Conservation (phyloP, 495 filamentous ascomycete species). For the Lepraria neglecta region DNA sequence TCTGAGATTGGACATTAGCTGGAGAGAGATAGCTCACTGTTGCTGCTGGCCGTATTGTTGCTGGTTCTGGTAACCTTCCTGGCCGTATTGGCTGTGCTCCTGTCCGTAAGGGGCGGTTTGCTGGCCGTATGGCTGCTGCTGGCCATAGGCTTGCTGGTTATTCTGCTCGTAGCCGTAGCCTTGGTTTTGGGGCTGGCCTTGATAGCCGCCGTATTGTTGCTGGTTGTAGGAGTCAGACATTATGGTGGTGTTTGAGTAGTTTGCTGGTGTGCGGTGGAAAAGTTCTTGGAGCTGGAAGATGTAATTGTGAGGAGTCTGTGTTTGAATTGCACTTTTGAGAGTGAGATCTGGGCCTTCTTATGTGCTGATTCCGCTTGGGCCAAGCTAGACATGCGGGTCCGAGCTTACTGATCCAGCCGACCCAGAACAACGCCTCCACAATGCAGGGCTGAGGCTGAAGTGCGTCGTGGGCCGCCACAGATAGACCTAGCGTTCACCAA, state of each 20-base stretch:
- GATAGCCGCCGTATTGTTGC: constrained; percentile 30
- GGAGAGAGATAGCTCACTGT: constrained; percentile 17
- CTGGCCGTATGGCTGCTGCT: constrained; percentile 32
- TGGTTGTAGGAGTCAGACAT: constrained; percentile 49
- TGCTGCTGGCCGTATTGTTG: constrained; percentile 25
- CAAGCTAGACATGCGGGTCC: constrained; percentile 1
- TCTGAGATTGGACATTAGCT: neutral
- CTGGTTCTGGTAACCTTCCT: constrained; percentile 23
- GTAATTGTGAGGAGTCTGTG: neutral
- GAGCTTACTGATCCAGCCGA: constrained; percentile 5
- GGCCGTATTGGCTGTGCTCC: constrained; percentile 13
- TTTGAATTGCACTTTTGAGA: neutral
- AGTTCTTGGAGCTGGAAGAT: neutral
- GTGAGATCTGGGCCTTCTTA: constrained; percentile 1
- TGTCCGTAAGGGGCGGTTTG: constrained; percentile 26
- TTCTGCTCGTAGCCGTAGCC: constrained; percentile 24
- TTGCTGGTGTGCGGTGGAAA: neutral
- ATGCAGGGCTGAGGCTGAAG: neutral
- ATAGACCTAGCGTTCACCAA: too few relatives aligned
- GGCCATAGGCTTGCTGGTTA: constrained; percentile 17
- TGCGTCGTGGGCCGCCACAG: neutral
- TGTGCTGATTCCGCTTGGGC: neutral
- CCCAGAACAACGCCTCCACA: neutral
- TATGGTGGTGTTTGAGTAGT: neutral
- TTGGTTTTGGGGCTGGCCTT: constrained; percentile 28